Conservation (phyloP, 106 monocot species). For the Gastrodia elata region DNA sequence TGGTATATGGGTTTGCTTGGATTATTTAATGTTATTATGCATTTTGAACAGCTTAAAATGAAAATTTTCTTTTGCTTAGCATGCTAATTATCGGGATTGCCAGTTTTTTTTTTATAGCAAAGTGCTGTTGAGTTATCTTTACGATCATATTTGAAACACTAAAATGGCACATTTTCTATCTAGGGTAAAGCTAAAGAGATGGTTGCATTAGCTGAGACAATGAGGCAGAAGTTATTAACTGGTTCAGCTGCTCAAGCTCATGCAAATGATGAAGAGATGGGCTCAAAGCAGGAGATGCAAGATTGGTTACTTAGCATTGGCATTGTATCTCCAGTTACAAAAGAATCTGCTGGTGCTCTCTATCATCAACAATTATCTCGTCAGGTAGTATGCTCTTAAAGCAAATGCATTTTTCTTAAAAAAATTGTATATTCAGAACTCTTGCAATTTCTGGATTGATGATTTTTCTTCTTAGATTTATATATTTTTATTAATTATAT, state of each 20-base stretch:
- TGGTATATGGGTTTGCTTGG: neutral
- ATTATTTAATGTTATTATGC: neutral
- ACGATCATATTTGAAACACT: neutral
- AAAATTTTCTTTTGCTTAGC: neutral
- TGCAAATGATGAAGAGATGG: slow-evolving; percentile 75
- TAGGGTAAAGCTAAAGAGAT: slow-evolving; percentile 98
- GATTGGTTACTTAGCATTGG: slow-evolving; percentile 95
- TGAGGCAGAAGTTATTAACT: slow-evolving; percentile 69
- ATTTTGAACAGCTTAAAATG: neutral
- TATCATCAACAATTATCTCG: slow-evolving; percentile 93
- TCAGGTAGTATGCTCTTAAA: slow-evolving; percentile 36
- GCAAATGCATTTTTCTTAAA: neutral
- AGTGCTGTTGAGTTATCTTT: neutral
- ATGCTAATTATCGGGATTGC: neutral
- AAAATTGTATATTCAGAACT: neutral
- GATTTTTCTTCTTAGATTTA: neutral
- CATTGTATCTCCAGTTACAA: slow-evolving; percentile 91
- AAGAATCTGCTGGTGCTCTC: slow-evolving; percentile 88
- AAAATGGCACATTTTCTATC: slow-evolving; percentile 4
- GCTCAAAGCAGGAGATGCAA: slow-evolving; percentile 95
- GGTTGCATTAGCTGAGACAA: slow-evolving; percentile 86
- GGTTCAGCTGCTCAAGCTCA: slow-evolving; percentile 41
- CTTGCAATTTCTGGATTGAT: neutral
- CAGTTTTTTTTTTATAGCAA: neutral
- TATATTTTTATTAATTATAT: neutral